Evolutionary conservation across 257 asterid genomes (phyloP), one percentile per base, ranked within the genome.

Genomic region (Asclepias syriaca): DNA sequence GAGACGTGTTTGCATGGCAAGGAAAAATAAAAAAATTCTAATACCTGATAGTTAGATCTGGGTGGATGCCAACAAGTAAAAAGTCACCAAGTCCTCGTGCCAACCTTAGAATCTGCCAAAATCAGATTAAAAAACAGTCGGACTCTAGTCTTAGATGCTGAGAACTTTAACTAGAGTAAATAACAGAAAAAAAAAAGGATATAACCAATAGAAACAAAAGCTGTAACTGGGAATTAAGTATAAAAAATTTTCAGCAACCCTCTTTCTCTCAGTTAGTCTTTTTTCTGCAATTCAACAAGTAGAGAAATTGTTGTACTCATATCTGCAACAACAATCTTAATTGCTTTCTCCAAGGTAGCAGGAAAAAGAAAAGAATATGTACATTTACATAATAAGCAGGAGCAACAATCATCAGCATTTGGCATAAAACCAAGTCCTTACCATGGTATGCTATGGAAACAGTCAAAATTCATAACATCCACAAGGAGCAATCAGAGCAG

Each of bases 61-160:
- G 85, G 87, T 95, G 98, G 77, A 95, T 92, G 81, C 99, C 99
- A 79, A 95, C 99, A 77, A 95, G 98, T 74, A 95, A 96, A 88
- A 95, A 95, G 77, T 95, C 99, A 54, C 99, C 99, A 73, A 92
- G 99, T 45, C 88, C 95, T 59, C 99, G 89, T 57, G 99, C 99
- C 77, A 90, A 89, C 85, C 96, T 87, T 74, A 92, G 87, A 73
- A 90, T 88, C 99, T 95, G 86, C 55, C 49, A 74, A 77, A 39
- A 75, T 63, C 70, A 71, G 75, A 78, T 24, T 14, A 54, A 73
- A 61, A 76, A 43, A 59, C 57, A 75, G 75, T 48, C 29, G 53
- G 53, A 77, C 68, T 43, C 65, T n/a, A 32, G 70, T 68, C 9
- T 56, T 58, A 29, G 60, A 74, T 24, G 43, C 45, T 63, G 27